These are phyloP conservation scores for Mycena chlorophos DNA, from an alignment of 768 basidiomycete genomes.

Conservation along the genomic window DNA sequence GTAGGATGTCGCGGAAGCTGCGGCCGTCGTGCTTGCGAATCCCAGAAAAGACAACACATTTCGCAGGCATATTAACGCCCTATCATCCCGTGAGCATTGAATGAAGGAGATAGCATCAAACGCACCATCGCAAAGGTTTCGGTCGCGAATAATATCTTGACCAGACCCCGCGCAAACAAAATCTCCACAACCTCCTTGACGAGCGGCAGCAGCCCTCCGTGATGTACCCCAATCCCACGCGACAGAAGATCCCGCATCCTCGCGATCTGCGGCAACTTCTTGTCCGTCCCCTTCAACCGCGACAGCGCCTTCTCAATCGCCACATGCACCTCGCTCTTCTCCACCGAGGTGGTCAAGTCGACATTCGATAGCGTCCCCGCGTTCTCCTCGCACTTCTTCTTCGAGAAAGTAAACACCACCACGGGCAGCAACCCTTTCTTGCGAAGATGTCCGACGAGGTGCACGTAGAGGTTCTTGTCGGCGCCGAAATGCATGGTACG, in stretches of 20 bases:
- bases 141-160: slow-evolving; percentile 96
- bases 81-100: slow-evolving; percentile 31
- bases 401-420: slow-evolving; percentile 95
- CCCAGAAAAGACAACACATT: slow-evolving; percentile 93
- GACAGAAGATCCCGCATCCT: slow-evolving; percentile 87
- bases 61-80: slow-evolving; percentile 99
- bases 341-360: slow-evolving; percentile 84
- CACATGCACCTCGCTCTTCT: slow-evolving; percentile 97
- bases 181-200: slow-evolving; percentile 99
- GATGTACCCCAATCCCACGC: slow-evolving; percentile 95
- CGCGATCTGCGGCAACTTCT: slow-evolving; percentile 87
- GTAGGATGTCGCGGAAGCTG: slow-evolving; percentile 84
- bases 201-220: slow-evolving; percentile 92
- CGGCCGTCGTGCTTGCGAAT: slow-evolving; percentile 95
- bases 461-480: slow-evolving; percentile 93
- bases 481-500: slow-evolving; percentile 65
- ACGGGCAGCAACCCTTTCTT: slow-evolving; percentile 89
- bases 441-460: slow-evolving; percentile 81
- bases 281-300: slow-evolving; percentile 89
- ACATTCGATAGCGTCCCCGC: slow-evolving; percentile 84
- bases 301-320: slow-evolving; percentile 90
- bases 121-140: slow-evolving; percentile 98
- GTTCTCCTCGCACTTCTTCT: slow-evolving; percentile 96
- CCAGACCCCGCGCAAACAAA: slow-evolving; percentile 90
- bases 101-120: slow-evolving; percentile 3